Base-by-base conservation (phyloP, 2,329 filamentous ascomycete species). In the Ophiocordyceps camponoti-saundersi region DNA sequence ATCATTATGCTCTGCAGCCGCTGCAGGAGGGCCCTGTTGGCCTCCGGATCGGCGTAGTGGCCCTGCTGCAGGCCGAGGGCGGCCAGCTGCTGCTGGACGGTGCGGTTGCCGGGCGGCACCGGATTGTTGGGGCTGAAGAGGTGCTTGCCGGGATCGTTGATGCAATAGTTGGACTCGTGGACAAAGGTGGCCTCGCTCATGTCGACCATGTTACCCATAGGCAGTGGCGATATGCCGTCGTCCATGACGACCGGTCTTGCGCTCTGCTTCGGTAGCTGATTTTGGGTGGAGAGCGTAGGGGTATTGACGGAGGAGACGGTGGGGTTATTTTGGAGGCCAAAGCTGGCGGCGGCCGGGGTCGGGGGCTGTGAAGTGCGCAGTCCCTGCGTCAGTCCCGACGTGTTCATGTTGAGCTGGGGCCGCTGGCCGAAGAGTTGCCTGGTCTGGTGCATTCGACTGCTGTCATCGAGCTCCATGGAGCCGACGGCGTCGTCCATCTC, bases 221-320 rank as follows among this genome's bases (percentile, higher is more conserved):
- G 74, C 65, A 75, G 72, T 10, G 69, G 68, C 65, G 49, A 86
- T 73, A 51, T 83, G 81, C 53, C 85, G 55, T 88, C 81, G 26
- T 51, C 47, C 22, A 68, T 64, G 72, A 80, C 61, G 82, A 46
- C 53, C 21, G 45, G 46, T 76, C 47, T 79, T 75, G 22, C 79
- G 61, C 66, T 73, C 64, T 68, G 72, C 48, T 67, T 59, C 41
- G 77, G 73, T 34, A 84, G 77, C 55, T 87, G 82, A 32, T 85
- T 81, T 53, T 88, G 82, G 1, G 86, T 86, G 49, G 83, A 84
- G 48, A 96, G 73, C 0, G 89, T 94, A 0, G 90, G 90, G 0
- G 90, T 96, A 62, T 95, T 96, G 47, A 95, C 90, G 3, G 89
- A 95, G 3, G 92, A 98, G 18, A 96, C 90, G 1, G 89, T 95